A percentile compares a stretch with the other conserved stretches of the same genome.
phyloP scores from a whole-genome alignment of 2,329 filamentous ascomycete species.

The Colletotrichum limetticola region DNA sequence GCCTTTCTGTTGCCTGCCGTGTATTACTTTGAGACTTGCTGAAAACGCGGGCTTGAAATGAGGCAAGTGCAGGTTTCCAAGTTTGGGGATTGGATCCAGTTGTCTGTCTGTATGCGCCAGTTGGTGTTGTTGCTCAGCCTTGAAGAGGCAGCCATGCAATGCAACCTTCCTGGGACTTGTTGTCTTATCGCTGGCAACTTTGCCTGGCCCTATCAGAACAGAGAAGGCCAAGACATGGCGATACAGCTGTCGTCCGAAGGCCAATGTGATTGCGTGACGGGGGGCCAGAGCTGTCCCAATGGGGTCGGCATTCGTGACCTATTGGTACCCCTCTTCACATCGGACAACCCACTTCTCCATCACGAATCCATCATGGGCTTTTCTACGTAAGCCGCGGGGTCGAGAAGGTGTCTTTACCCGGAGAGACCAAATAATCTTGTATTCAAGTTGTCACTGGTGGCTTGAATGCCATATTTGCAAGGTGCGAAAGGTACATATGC shows the following conservation, averaged over 20 bases:
- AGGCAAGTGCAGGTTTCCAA: background rate
- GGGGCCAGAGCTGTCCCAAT: background rate
- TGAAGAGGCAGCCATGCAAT: background rate
- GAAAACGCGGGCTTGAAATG: background rate
- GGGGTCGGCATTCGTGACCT: background rate
- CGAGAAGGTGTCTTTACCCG: background rate
- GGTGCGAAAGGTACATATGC: background rate
- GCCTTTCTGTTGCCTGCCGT: background rate
- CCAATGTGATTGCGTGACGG: background rate
- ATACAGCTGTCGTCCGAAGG: background rate
- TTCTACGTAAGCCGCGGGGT: background rate
- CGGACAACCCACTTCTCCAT: background rate
- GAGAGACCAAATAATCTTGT: background rate
- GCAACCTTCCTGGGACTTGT: background rate
- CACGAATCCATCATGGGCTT: background rate
- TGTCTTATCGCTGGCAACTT: background rate
- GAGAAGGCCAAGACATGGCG: background rate
- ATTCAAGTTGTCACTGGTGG: background rate
- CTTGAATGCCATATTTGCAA: background rate
- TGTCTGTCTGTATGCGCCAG: background rate
- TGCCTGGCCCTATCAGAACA: background rate
- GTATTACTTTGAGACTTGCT: background rate
- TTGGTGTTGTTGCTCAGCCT: background rate
- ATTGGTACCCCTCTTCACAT: background rate
- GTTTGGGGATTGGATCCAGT: background rate